Evolutionary conservation across 139 green algal species (phyloP), one percentile per base, ranked within the genome.

Genomic region (Monoraphidium neglectum): DNA sequence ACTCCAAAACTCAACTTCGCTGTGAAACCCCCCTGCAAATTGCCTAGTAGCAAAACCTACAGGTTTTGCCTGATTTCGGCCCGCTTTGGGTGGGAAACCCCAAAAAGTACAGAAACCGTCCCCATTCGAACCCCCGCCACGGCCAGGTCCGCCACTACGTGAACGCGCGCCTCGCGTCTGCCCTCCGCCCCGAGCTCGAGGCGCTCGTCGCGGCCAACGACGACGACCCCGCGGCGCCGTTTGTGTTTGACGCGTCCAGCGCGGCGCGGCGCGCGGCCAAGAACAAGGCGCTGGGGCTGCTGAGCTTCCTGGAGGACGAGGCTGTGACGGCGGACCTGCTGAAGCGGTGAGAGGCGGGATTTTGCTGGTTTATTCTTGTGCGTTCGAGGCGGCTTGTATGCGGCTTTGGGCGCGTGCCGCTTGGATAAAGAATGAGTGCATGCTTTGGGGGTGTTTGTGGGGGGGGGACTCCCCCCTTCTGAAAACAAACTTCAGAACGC

Each of bases 201-300:
- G 77, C 67, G 1, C 77, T 86, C 12, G 59, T 95, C 2, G 86
- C 86, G 78, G 86, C 68, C 13, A 95, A 94, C 72, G 91, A 94
- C 72, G 70, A 70, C 2, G 36, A 77, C 10, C 38, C 91, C 35
- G 86, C 86, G 16, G 73, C 64, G 3, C 46, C 74, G 4, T 87
- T 81, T 28, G 69, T 72, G 21, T 92, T 93, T 68, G 83, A 78
- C 49, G 83, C 89, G 13, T 76, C 77, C 6, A 82, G 82, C 37
- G 90, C 87, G 61, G 93, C 92, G 0, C 74, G 85, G 40, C 86
- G 96, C 32, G 81, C 86, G 1, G 78, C 97, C 53, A 98, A 96
- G 84, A 97, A 97, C 87, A 90, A 89, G 73, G 86, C 85, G 15
- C 85, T 98, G 68, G 82, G 68, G 4, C 83, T 97, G 84, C 80